phyloP scores from a whole-genome alignment of 2,329 filamentous ascomycete species.

The Clarireedia monteithiana region DNA sequence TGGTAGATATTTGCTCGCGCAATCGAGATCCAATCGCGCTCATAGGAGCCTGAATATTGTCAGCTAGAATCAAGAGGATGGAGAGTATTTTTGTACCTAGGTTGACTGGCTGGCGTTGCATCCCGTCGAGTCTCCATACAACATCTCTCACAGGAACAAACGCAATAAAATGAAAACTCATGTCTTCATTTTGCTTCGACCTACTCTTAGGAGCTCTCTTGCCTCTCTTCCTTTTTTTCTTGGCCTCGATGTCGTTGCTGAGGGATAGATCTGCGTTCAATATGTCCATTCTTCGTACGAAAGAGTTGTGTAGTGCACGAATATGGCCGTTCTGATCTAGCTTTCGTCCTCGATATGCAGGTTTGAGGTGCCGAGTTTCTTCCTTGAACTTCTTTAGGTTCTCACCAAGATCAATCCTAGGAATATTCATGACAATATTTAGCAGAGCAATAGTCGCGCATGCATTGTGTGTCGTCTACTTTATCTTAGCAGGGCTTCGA shows the following conservation, averaged over 20 bases:
- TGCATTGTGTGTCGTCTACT: slow-evolving; percentile 68
- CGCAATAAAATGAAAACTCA: slow-evolving; percentile 79
- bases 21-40: slow-evolving; percentile 57
- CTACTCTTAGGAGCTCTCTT: slow-evolving; percentile 32
- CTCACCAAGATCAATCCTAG: slow-evolving; percentile 58
- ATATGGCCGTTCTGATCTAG: slow-evolving; percentile 71
- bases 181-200: slow-evolving; percentile 44
- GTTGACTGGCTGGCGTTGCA: slow-evolving; percentile 62
- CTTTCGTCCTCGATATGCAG: slow-evolving; percentile 66
- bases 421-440: slow-evolving; percentile 86
- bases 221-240: slow-evolving; percentile 29
- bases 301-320: slow-evolving; percentile 79
- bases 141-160: slow-evolving; percentile 69
- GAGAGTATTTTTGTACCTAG: slow-evolving; percentile 39
- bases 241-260: slow-evolving; percentile 40
- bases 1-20: slow-evolving; percentile 57
- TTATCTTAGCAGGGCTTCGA: not conserved
- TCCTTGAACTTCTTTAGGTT: slow-evolving; percentile 65
- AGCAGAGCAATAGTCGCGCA: slow-evolving; percentile 90
- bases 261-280: slow-evolving; percentile 62
- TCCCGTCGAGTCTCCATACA: slow-evolving; percentile 85
- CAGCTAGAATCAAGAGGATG: not conserved
- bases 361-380: slow-evolving; percentile 59
- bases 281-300: slow-evolving; percentile 73
- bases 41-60: slow-evolving; percentile 15